phyloP scores from a whole-genome alignment of 2,329 filamentous ascomycete species.

The Lasiodiplodia gonubiensis region DNA sequence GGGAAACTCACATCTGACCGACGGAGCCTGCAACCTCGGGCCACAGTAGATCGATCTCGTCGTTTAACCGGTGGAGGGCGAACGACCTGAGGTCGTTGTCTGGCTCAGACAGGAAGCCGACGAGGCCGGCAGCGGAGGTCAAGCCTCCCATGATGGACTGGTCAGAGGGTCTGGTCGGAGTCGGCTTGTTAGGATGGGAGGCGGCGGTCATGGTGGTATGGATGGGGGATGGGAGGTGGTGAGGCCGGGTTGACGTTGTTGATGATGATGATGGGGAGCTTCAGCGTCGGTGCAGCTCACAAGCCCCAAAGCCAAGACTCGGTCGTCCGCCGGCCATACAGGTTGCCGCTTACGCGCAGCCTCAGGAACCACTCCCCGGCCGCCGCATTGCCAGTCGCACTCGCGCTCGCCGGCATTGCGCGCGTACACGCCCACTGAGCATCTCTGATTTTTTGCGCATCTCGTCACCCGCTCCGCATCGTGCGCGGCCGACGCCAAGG shows the following conservation, averaged over 20 bases:
- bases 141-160: conserved; percentile 77
- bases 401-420: not conserved
- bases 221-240: conserved; percentile 21
- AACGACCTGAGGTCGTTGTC: conserved; percentile 94
- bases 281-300: conserved; percentile 20
- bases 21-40: conserved; percentile 93
- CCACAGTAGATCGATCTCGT: conserved; percentile 96
- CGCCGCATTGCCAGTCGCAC: not conserved
- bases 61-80: conserved; percentile 91
- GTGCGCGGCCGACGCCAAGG: not conserved
- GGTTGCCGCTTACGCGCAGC: conserved; percentile 20
- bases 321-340: conserved; percentile 7
- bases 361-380: conserved; percentile 3
- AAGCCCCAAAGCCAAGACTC: conserved; percentile 15
- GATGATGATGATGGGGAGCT: conserved; percentile 30
- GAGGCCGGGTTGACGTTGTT: conserved; percentile 24
- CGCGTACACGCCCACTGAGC: not conserved
- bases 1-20: conserved; percentile 78
- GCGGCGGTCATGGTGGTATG: conserved; percentile 25
- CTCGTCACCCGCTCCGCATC: not conserved
- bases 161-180: conserved; percentile 20
- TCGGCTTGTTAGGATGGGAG: conserved; percentile 18
- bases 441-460: not conserved
- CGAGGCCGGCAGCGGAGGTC: conserved; percentile 89
- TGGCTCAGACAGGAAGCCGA: conserved; percentile 94